Conservation (phyloP, 345 rosid species). For the Schrenkiella parvula region DNA sequence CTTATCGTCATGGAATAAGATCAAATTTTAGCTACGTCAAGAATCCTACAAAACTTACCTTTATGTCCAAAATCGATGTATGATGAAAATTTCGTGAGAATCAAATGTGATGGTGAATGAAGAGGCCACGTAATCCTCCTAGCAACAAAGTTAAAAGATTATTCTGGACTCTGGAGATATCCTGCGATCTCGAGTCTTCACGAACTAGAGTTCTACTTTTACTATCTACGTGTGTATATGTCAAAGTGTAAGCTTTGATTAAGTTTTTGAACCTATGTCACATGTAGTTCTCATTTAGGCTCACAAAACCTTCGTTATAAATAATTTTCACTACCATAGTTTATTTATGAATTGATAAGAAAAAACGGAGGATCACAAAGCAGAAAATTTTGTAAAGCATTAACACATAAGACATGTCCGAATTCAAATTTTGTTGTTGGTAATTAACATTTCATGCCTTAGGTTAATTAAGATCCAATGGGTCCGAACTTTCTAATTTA, state of each 20-base stretch:
- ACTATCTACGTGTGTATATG: background rate
- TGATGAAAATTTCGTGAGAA: background rate
- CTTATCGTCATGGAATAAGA: slow-evolving; percentile 28
- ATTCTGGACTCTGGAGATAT: slow-evolving; percentile 24
- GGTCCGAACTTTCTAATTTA: background rate
- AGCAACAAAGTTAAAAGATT: background rate
- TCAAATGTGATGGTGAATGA: background rate
- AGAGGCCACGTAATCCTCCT: slow-evolving; percentile 24
- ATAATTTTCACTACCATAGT: background rate
- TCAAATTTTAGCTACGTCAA: slow-evolving; percentile 8
- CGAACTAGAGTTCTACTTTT: background rate
- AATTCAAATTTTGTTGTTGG: background rate
- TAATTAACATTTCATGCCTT: background rate
- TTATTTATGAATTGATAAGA: background rate
- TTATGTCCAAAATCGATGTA: slow-evolving; percentile 6
- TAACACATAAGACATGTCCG: background rate
- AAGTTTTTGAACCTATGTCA: background rate
- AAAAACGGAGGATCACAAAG: background rate
- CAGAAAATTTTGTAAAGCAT: background rate
- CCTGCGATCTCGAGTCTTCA: slow-evolving; percentile 23
- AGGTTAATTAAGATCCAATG: background rate
- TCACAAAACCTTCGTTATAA: background rate
- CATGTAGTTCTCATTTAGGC: background rate
- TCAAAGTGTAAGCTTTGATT: background rate
- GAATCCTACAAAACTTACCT: background rate